phyloP scores from a whole-genome alignment of 495 filamentous ascomycete species.

The Podospora bellae-mahoneyi region DNA sequence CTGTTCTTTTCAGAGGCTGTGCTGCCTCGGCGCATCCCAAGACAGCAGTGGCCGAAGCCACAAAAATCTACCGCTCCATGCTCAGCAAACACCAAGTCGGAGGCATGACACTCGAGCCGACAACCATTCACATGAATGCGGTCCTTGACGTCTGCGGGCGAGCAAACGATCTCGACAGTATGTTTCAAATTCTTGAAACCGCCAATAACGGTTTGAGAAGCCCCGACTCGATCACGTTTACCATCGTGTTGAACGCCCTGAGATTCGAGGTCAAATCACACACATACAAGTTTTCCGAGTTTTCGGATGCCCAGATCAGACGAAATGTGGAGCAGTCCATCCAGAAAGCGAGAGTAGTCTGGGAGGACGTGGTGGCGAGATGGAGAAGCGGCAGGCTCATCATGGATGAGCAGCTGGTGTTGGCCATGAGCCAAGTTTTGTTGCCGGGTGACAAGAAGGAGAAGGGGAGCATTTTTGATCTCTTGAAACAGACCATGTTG shows the following conservation, averaged over 20 bases:
- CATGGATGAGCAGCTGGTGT: constrained; percentile 70
- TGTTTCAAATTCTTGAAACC: constrained; percentile 69
- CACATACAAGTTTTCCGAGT: constrained; percentile 9
- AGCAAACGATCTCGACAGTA: constrained; percentile 64
- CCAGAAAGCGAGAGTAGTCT: constrained; percentile 63
- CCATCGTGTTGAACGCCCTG: constrained; percentile 74
- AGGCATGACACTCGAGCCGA: constrained; percentile 50
- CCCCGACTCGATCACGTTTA: constrained; percentile 70
- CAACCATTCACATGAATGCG: constrained; percentile 80
- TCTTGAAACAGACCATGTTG: constrained; percentile 75
- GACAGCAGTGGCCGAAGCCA: constrained; percentile 56
- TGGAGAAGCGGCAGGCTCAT: constrained; percentile 67
- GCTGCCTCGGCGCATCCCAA: constrained; percentile 49
- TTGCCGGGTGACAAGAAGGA: constrained; percentile 54
- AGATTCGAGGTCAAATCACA: constrained; percentile 32
- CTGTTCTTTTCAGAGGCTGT: constrained; percentile 75
- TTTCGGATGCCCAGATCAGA: constrained; percentile 24
- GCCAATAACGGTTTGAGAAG: constrained; percentile 57
- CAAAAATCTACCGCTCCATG: constrained; percentile 72
- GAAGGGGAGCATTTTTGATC: constrained; percentile 62
- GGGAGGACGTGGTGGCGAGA: constrained; percentile 70
- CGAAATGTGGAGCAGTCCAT: constrained; percentile 37
- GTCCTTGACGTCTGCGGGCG: constrained; percentile 73
- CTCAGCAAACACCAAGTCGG: constrained; percentile 42
- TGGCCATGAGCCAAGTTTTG: constrained; percentile 72